phyloP scores from a whole-genome alignment of 768 basidiomycete genomes.

The Artomyces pyxidatus region DNA sequence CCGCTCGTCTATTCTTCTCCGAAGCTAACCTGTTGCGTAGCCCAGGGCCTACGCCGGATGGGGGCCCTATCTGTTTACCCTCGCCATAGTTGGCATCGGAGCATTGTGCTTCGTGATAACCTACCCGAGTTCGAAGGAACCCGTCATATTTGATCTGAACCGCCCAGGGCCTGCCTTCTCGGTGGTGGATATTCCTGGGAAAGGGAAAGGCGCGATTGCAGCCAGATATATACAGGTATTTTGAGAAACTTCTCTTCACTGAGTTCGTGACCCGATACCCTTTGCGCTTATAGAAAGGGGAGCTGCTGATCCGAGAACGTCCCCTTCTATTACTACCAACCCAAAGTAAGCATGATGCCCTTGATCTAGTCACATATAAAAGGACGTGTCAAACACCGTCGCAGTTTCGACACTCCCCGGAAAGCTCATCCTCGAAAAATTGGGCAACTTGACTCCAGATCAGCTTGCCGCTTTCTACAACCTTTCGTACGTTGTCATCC shows the following conservation, averaged over 20 bases:
- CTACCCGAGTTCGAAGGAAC: no score
- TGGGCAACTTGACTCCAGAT: constrained; percentile 26
- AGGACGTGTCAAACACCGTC: constrained; percentile 23
- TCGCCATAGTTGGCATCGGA: no score
- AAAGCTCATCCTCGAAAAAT: constrained; percentile 29
- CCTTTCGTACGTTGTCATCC: constrained; percentile 50
- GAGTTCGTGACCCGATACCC: not conserved
- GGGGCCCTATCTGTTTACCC: no score
- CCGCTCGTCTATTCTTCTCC: no score
- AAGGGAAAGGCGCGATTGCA: constrained; percentile 12
- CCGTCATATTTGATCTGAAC: no score
- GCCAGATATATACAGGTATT: constrained; percentile 4
- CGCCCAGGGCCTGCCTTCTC: constrained; percentile 1
- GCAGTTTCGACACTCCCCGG: constrained; percentile 39
- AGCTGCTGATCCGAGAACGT: constrained; percentile 45
- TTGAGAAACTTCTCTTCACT: not conserved
- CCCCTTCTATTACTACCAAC: constrained; percentile 47
- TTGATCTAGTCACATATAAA: no score
- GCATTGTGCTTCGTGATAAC: no score
- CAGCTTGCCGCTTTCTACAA: constrained; percentile 40
- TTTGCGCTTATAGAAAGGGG: constrained; percentile 58
- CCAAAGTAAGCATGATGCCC: constrained; percentile 34
- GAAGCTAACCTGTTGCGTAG: no score
- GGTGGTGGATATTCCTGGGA: constrained; percentile 10
- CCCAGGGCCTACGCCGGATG: no score